Percentiles rank a stretch among this genome's conserved stretches.
Conservation (phyloP, 2,329 filamentous ascomycete genomes). For the Capronia coronata region DNA sequence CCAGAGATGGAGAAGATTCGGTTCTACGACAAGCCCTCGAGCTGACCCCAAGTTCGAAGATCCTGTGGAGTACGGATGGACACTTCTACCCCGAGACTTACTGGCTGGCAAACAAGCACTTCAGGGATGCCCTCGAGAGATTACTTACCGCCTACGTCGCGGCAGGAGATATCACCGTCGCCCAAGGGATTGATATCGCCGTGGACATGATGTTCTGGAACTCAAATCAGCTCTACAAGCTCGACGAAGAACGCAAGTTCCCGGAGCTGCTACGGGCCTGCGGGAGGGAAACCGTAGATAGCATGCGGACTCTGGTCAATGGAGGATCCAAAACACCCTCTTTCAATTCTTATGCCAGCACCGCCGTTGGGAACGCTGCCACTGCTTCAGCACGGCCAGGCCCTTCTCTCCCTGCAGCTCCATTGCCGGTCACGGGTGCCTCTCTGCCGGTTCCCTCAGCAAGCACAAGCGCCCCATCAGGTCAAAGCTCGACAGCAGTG, state of each 20-base stretch:
- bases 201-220: slow-evolving; percentile 69
- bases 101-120: slow-evolving; percentile 64
- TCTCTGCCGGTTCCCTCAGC: slow-evolving; percentile 7
- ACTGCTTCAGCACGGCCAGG: slow-evolving; percentile 9
- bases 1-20: slow-evolving; percentile 65
- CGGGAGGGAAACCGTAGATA: slow-evolving; percentile 21
- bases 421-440: slow-evolving; percentile 1
- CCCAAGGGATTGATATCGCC: slow-evolving; percentile 58
- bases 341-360: slow-evolving; percentile 21
- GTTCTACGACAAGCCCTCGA: slow-evolving; percentile 68
- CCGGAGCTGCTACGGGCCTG: slow-evolving; percentile 26
- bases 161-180: slow-evolving; percentile 54
- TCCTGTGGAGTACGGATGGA: slow-evolving; percentile 74
- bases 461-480: slow-evolving; percentile 11
- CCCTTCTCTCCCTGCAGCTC: slow-evolving; percentile 3
- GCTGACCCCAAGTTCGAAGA: slow-evolving; percentile 65
- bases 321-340: slow-evolving; percentile 23
- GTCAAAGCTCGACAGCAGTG: slow-evolving; percentile 12
- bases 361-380: slow-evolving; percentile 13
- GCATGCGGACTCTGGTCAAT: slow-evolving; percentile 27
- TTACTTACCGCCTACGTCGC: slow-evolving; percentile 61
- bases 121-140: slow-evolving; percentile 62
- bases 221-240: slow-evolving; percentile 65
- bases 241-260: slow-evolving; percentile 41
- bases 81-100: slow-evolving; percentile 75